Evolutionary conservation across 306 rosid species (phyloP).

Genomic region (Cercis canadensis): DNA sequence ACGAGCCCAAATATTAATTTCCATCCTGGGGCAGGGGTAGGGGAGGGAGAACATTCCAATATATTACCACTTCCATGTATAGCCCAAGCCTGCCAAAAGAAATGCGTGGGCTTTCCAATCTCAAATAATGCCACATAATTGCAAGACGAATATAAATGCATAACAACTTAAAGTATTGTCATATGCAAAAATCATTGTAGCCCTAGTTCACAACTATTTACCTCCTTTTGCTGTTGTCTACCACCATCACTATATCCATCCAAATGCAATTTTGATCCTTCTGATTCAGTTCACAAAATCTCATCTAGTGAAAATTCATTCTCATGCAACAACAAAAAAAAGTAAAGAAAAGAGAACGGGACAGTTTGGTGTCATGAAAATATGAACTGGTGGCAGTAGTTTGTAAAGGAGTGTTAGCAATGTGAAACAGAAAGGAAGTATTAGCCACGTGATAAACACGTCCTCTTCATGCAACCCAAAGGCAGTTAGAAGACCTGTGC

Average conservation of each 20-base stretch:
- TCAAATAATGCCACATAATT: conserved; percentile 37
- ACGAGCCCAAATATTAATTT: no score
- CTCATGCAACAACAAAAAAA: conserved; percentile 32
- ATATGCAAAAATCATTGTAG: conserved; percentile 22
- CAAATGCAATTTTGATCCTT: conserved; percentile 46
- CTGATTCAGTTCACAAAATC: conserved; percentile 63
- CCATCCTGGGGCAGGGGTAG: conserved; percentile 16
- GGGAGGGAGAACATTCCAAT: not conserved
- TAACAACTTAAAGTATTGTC: conserved; percentile 28
- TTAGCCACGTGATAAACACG: no score
- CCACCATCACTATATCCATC: conserved; percentile 49
- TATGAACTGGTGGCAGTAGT: conserved; percentile 31
- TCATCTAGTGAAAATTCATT: conserved; percentile 74
- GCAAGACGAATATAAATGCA: conserved; percentile 30
- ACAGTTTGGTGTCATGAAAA: conserved; percentile 25
- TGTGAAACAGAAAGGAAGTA: no score
- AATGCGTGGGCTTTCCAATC: conserved; percentile 43
- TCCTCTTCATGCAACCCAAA: no score
- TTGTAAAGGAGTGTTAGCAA: no score
- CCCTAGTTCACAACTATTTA: no score
- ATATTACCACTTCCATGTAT: conserved; percentile 54
- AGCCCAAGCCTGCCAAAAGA: conserved; percentile 82
- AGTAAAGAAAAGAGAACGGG: not conserved
- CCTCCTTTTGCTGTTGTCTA: conserved; percentile 56
- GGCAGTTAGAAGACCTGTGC: no score